Conservation (phyloP, 768 basidiomycete genomes). For the Mycena kentingensis region DNA sequence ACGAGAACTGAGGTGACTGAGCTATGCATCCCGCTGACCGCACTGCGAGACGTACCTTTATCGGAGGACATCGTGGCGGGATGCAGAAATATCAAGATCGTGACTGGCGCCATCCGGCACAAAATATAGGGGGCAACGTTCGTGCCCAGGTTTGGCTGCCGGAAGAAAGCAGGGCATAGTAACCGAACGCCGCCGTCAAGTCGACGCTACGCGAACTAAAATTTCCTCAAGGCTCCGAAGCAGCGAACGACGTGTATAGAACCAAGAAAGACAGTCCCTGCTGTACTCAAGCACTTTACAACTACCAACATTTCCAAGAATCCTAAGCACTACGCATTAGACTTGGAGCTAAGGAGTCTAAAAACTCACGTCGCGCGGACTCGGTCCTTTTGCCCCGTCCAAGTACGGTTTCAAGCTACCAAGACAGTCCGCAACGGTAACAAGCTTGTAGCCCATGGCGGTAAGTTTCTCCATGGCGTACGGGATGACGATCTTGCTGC, state of each 20-base stretch:
- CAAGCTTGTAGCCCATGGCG: constrained; percentile 43
- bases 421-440: constrained; percentile 44
- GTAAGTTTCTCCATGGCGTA: constrained; percentile 39
- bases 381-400: constrained; percentile 27
- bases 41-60: constrained; percentile 1
- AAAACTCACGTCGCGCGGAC: constrained; percentile 34
- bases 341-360: not conserved
- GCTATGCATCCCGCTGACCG: not conserved
- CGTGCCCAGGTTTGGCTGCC: not conserved
- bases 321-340: too few species aligned
- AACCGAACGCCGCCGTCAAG: not conserved
- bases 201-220: not conserved
- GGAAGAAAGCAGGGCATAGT: not conserved
- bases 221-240: not conserved
- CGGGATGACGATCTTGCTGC: constrained; percentile 39
- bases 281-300: too few species aligned
- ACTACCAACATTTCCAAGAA: too few species aligned
- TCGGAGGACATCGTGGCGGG: constrained; percentile 3
- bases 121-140: not conserved
- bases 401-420: constrained; percentile 41
- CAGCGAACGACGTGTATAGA: not conserved
- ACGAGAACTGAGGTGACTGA: constrained; percentile 57
- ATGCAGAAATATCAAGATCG: not conserved
- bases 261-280: not conserved
- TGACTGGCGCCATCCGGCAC: not conserved